phyloP scores from a whole-genome alignment of 331 rosid genomes.

The Saraca asoca region DNA sequence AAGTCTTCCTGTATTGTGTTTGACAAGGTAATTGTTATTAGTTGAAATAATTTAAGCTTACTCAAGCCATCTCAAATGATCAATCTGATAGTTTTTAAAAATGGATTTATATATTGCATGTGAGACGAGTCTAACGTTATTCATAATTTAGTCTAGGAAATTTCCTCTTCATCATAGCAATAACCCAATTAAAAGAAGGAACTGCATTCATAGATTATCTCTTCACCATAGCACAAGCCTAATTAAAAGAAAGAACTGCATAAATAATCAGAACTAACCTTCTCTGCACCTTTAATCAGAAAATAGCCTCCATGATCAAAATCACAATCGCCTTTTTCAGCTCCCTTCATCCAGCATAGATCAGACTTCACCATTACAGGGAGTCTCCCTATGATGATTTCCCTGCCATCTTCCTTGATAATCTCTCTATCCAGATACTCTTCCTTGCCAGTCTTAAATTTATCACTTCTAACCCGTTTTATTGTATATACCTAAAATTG shows the following conservation, averaged over 20 bases:
- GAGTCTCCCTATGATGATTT: too few relatives aligned
- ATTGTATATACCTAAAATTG: slow-evolving; percentile 61
- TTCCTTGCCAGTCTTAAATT: slow-evolving; percentile 81
- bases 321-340: slow-evolving; percentile 74
- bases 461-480: slow-evolving; percentile 62
- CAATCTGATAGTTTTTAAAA: background rate
- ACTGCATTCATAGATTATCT: background rate
- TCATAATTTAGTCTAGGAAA: background rate
- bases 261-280: slow-evolving; percentile 49
- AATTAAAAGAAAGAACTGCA: background rate
- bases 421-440: slow-evolving; percentile 47
- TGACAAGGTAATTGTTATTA: background rate
- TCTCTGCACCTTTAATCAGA: slow-evolving; percentile 89
- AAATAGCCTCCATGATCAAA: slow-evolving; percentile 94
- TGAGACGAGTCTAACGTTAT: background rate
- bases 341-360: slow-evolving; percentile 83
- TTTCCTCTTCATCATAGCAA: background rate
- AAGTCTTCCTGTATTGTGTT: background rate
- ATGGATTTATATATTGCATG: background rate
- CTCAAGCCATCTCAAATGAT: background rate
- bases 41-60: background rate
- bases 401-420: background rate
- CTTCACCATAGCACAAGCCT: slow-evolving; percentile 10
- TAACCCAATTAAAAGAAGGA: slow-evolving; percentile 1
- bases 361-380: slow-evolving; percentile 88